phyloP scores from a whole-genome alignment of 2,329 filamentous ascomycete species.

The Tolypocladium amazonense region DNA sequence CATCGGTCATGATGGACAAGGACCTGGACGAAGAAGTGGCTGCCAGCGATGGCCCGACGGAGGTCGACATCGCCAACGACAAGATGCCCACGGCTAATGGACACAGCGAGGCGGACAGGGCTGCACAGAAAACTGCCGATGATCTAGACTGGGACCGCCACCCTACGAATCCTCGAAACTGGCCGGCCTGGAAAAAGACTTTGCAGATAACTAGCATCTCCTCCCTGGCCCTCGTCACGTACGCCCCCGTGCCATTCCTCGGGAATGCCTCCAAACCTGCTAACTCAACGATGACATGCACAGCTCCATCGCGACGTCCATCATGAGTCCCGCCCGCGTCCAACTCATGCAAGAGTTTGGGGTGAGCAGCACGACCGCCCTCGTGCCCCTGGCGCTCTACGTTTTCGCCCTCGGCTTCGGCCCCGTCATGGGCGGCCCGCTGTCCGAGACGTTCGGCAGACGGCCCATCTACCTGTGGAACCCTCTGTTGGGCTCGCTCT shows the following conservation, averaged over 20 bases:
- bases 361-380: constrained; percentile 41
- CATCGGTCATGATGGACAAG: neutral
- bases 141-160: neutral
- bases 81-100: neutral
- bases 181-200: constrained; percentile 30
- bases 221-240: constrained; percentile 30
- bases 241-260: constrained; percentile 5
- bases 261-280: neutral
- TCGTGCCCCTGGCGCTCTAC: constrained; percentile 51
- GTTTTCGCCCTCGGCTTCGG: constrained; percentile 49
- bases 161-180: constrained; percentile 36
- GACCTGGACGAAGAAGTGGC: neutral
- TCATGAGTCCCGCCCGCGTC: constrained; percentile 36
- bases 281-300: neutral
- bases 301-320: constrained; percentile 42
- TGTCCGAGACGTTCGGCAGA: constrained; percentile 48
- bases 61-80: neutral
- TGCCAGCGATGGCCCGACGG: neutral
- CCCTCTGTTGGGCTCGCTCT: constrained; percentile 38
- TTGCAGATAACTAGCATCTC: constrained; percentile 26
- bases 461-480: constrained; percentile 38
- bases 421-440: constrained; percentile 46
- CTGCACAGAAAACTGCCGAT: neutral
- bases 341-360: constrained; percentile 42
- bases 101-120: neutral